A percentile compares a stretch with the other conserved stretches of the same genome.
These are phyloP conservation scores for Aspergillus sojae DNA, from an alignment of 2,329 filamentous ascomycete genomes.

Conservation along the genomic window DNA sequence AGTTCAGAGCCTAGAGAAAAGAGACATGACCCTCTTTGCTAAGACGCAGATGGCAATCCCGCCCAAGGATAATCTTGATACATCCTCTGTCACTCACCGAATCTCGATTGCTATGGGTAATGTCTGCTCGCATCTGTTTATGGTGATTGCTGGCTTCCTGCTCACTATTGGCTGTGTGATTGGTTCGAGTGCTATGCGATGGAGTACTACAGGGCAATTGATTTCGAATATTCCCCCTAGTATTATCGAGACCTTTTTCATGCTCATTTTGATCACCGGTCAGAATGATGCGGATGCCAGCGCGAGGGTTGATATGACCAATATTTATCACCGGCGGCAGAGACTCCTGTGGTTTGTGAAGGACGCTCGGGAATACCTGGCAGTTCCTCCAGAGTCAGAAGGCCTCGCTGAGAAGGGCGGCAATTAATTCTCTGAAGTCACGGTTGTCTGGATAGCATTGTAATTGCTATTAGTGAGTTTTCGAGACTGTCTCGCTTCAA, in stretches of 20 bases:
- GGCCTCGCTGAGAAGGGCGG: not conserved
- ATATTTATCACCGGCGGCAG: constrained; percentile 23
- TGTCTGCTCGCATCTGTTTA: constrained; percentile 32
- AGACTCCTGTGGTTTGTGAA: not conserved
- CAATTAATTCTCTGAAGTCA: no score
- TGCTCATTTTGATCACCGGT: constrained; percentile 37
- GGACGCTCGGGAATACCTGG: not conserved
- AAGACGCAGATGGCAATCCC: constrained; percentile 8
- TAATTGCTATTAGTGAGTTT: no score
- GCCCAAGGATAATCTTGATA: not conserved
- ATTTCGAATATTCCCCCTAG: constrained; percentile 41
- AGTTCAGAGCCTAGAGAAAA: constrained; percentile 15
- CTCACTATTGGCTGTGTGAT: constrained; percentile 32
- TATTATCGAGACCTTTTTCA: constrained; percentile 40
- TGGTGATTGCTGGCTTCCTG: constrained; percentile 28
- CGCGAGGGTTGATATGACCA: constrained; percentile 16
- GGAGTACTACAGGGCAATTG: constrained; percentile 38
- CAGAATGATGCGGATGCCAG: constrained; percentile 33
- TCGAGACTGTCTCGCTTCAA: not conserved
- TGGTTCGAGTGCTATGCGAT: constrained; percentile 33
- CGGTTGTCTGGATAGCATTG: no score
- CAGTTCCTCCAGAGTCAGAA: not conserved
- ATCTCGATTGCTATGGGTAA: constrained; percentile 26
- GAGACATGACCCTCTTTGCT: constrained; percentile 10
- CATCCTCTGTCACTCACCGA: constrained; percentile 20